Evolutionary conservation across 2,329 filamentous ascomycete species (phyloP), one percentile per base, ranked within the genome.

Genomic region (Colletotrichum sp.): DNA sequence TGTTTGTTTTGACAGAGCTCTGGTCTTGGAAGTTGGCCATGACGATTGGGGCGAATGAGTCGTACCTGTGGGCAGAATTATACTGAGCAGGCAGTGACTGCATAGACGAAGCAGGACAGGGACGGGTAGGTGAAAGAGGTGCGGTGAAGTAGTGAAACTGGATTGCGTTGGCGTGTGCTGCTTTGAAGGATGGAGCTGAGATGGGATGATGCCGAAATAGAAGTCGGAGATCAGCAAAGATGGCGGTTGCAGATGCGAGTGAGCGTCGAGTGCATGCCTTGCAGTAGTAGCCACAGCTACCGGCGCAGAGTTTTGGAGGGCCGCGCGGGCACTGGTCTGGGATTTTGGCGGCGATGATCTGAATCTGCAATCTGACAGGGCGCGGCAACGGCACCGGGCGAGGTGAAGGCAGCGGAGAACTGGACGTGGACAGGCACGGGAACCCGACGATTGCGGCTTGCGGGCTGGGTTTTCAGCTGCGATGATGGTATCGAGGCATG

Each of bases 1-100:
- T 34, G 26, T 75, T 72, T 59, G 69, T 64, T 74, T 74, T 71
- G 68, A 34, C 59, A 56, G 48, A 43, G 66, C n/a, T 34, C 16
- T 61, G 58, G 58, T 16, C 24, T 55, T 55, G 43, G 24, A 26
- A 61, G 24, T 70, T 32, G 66, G 34, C 48, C n/a, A 74, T 65
- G 66, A 70, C 21, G 59, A 58, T 73, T 55, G 32, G 26, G 55
- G 43, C 56, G 38, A 56, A 66, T 67, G 72, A 67, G 69, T 67
- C 69, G 69, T 67, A 62, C 30, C 3, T 5, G 10, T 8, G n/a
- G 48, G 43, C 28, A 28, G 28, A 28, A 28, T 64, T 52, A 38
- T 43, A 24, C 48, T 16, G 48, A 34, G 58, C 58, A 61, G 28
- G 21, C 28, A 26, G 4, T 58, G 55, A 28, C 16, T 16, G 16